phyloP scores from a whole-genome alignment of 768 basidiomycete species.

The Suillus cothurnatus region DNA sequence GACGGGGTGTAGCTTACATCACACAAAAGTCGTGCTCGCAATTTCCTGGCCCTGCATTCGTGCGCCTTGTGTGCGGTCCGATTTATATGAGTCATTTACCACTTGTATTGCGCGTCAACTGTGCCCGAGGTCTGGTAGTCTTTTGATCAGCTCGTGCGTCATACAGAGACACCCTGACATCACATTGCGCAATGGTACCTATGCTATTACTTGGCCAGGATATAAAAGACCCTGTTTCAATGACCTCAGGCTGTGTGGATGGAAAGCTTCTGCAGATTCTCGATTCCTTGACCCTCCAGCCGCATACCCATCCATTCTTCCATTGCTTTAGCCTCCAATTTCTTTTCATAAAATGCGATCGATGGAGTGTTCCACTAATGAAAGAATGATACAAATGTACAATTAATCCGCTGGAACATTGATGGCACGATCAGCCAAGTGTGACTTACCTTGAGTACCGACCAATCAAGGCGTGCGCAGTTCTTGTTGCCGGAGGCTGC shows the following conservation, averaged over 20 bases:
- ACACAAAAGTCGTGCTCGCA: slow-evolving; percentile 9
- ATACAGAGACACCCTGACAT: neutral
- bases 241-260: slow-evolving; percentile 23
- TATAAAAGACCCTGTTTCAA: neutral
- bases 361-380: slow-evolving; percentile 89
- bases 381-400: neutral
- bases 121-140: neutral
- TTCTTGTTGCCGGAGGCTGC: slow-evolving; percentile 41
- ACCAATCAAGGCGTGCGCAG: slow-evolving; percentile 79
- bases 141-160: neutral
- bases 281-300: slow-evolving; percentile 69
- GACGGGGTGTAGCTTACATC: slow-evolving; percentile 65
- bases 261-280: slow-evolving; percentile 53
- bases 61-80: neutral
- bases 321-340: slow-evolving; percentile 75
- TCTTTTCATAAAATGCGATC: slow-evolving; percentile 90
- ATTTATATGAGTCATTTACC: slow-evolving; percentile 4
- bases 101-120: neutral
- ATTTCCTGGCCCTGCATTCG: neutral
- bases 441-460: slow-evolving; percentile 73
- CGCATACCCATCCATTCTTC: slow-evolving; percentile 91
- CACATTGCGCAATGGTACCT: slow-evolving; percentile 1
- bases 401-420: neutral
- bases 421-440: slow-evolving; percentile 6
- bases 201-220: neutral